phyloP scores from a whole-genome alignment of 345 rosid species.

The Hibiscus trionum region DNA sequence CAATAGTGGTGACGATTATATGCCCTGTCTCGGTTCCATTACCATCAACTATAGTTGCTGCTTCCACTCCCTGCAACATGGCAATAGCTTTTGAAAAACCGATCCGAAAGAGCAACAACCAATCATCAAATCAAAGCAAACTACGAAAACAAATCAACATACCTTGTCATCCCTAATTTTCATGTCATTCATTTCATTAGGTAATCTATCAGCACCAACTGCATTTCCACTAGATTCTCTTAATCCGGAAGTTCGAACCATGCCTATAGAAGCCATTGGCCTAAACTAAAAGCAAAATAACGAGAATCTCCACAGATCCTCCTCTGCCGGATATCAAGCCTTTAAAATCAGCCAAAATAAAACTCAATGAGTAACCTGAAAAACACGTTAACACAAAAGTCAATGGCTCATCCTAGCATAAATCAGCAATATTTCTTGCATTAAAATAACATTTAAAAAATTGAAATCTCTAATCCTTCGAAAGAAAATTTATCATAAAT shows the following conservation, averaged over 20 bases:
- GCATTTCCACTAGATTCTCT: slow-evolving; percentile 45
- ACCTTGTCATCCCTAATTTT: slow-evolving; percentile 34
- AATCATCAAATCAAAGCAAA: neutral
- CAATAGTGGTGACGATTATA: slow-evolving; percentile 76
- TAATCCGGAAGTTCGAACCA: slow-evolving; percentile 44
- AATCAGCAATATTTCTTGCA: neutral
- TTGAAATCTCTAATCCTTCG: neutral
- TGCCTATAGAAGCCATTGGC: slow-evolving; percentile 57
- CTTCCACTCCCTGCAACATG: slow-evolving; percentile 66
- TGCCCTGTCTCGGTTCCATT: slow-evolving; percentile 79
- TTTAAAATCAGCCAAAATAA: neutral
- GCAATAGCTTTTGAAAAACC: neutral
- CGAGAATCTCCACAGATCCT: neutral
- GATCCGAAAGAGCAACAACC: neutral
- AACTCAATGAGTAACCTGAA: slow-evolving; percentile 17
- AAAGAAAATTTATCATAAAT: neutral
- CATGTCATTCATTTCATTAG: slow-evolving; percentile 9
- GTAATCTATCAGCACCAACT: neutral
- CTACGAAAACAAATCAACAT: neutral
- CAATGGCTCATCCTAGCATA: neutral
- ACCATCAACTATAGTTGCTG: slow-evolving; percentile 80
- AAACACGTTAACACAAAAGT: neutral
- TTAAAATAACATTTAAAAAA: neutral
- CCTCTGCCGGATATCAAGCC: slow-evolving; percentile 2
- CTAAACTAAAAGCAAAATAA: neutral